Base-by-base conservation (phyloP, 106 monocot species). In the Dioscorea zingiberensis region DNA sequence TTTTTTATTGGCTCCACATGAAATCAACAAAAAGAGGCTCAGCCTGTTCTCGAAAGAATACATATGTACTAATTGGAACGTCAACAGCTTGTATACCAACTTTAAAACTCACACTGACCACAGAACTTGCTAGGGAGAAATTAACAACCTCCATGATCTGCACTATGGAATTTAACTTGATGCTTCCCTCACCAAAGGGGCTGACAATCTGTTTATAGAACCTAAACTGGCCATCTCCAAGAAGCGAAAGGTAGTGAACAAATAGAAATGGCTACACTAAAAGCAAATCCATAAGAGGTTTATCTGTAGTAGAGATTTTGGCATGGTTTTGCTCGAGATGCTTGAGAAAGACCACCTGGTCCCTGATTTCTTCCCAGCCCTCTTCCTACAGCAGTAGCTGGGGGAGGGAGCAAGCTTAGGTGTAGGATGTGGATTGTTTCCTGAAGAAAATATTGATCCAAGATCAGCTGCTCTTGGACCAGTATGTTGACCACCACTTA, bases 211-310 rank as follows among this genome's bases (percentile, higher is more conserved):
- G 14, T 10, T 25, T 27, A 11, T 27, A 60, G 25, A 60, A 60
- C 13, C 59, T 59, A 59, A 59, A 38, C 15, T 6, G 38, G 38
- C 10, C 38, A 38, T 38, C 38, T 38, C 4, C 38, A 1, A 38
- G 10, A 10, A 6, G n/a, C n/a, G 10, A 38, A 38, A 8, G 38
- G 3, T 38, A 38, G 10, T 2, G 38, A 6, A 38, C 38, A 38
- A 38, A 0, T 38, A 38, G 38, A 38, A 38, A 21, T 22, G 16
- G 1, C 45, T 47, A 2, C 47, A 44, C 81, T 62, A 83, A 21
- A n/a, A 91, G 85, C 69, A 97, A 83, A 81, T 97, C 95, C 58
- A 91, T 70, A 68, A 88, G 78, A 49, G 87, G 80, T 28, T 74
- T 71, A 47, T 88, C 85, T 64, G 81, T 81, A 32, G 71, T 77